Percentiles rank a stretch among this genome's conserved stretches.
These are phyloP conservation scores for Parastagonospora avenae DNA, from an alignment of 2,329 filamentous ascomycete genomes.

Conservation along the genomic window DNA sequence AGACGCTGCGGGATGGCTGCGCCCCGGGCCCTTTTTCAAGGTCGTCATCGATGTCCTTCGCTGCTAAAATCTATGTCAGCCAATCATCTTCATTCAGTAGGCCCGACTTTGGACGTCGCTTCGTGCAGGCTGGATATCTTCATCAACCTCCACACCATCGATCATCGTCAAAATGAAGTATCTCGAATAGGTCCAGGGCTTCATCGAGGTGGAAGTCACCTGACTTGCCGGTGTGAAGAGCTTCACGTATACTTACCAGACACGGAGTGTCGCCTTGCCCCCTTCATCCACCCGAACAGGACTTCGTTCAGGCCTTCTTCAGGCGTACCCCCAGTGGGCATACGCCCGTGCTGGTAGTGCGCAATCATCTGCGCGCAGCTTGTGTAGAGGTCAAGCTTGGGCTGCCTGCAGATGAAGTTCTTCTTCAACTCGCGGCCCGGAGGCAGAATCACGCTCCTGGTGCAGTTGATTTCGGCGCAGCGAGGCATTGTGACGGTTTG, in stretches of 20 bases:
- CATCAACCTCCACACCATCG: background rate
- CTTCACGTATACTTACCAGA: background rate
- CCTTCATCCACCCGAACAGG: background rate
- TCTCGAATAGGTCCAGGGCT: background rate
- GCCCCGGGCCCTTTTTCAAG: background rate
- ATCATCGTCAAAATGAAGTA: background rate
- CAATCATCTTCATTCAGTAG: background rate
- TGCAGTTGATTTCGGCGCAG: background rate
- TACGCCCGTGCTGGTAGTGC: background rate
- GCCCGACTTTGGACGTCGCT: background rate
- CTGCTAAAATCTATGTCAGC: background rate
- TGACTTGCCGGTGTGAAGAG: background rate
- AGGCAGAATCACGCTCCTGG: background rate
- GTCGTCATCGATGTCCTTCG: background rate
- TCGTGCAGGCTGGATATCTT: background rate
- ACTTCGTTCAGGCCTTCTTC: background rate
- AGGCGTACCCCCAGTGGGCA: background rate
- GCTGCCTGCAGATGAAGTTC: background rate
- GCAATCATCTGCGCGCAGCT: background rate
- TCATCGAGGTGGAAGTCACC: background rate
- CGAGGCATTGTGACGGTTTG: background rate
- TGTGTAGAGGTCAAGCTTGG: background rate
- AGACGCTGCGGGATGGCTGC: background rate
- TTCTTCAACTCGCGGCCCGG: background rate
- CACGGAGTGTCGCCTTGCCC: background rate